Evolutionary conservation across 108 stramenopile genomes (phyloP).

Genomic region (Skeletonema costatum): DNA sequence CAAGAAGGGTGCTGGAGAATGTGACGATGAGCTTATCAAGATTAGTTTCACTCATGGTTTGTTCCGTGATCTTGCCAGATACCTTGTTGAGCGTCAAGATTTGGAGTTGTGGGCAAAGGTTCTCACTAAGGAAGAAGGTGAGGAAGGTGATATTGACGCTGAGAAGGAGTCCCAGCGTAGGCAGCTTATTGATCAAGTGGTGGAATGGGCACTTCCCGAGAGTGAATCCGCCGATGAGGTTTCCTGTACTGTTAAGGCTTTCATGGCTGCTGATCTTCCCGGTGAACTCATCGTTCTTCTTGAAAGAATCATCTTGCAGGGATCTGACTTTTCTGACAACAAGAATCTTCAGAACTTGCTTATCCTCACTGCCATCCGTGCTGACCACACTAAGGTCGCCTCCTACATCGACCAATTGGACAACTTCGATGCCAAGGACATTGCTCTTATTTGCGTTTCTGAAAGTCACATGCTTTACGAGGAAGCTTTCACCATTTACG

Average conservation of each 20-base stretch:
- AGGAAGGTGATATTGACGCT: conserved; percentile 39
- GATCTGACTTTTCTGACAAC: conserved; percentile 99
- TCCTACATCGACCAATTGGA: conserved; percentile 99
- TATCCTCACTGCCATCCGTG: conserved; percentile 99
- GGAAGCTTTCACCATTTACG: conserved; percentile 98
- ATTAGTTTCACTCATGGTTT: conserved; percentile 97
- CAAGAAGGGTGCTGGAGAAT: conserved; percentile 97
- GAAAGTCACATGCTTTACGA: conserved; percentile 99
- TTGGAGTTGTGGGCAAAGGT: conserved; percentile 98
- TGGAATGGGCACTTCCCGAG: conserved; percentile 99
- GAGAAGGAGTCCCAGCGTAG: conserved; percentile 83
- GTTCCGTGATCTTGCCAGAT: conserved; percentile 98
- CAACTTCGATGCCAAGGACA: conserved; percentile 99
- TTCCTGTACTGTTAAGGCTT: conserved; percentile 99
- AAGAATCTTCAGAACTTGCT: conserved; percentile 99
- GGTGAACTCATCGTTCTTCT: conserved; percentile 98
- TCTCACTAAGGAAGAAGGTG: conserved; percentile 80
- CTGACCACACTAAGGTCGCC: conserved; percentile 92
- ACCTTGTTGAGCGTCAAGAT: conserved; percentile 98
- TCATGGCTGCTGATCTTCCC: conserved; percentile 99
- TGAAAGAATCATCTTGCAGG: conserved; percentile 99
- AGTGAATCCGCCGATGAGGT: conserved; percentile 98
- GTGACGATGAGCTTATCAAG: conserved; percentile 98
- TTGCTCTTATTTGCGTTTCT: conserved; percentile 98
- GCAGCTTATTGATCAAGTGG: conserved; percentile 99